Evolutionary conservation across 164 flowering plant species (phyloP).

Genomic region (Nelumbo lutea): DNA sequence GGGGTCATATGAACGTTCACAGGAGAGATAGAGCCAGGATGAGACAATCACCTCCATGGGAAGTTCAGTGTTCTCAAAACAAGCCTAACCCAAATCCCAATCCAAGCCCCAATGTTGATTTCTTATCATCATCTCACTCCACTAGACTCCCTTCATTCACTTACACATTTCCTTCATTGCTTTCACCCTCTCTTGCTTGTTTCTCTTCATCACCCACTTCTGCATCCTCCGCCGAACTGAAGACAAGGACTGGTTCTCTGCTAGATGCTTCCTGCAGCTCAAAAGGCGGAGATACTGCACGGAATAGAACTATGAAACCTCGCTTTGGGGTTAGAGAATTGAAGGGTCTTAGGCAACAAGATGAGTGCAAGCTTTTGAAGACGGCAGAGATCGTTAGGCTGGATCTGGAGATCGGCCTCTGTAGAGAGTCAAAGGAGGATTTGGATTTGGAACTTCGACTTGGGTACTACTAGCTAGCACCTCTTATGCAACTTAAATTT

Average conservation of each 20-base stretch:
- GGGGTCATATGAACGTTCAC: slow-evolving; percentile 83
- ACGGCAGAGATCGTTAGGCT: slow-evolving; percentile 12
- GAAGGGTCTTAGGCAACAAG: slow-evolving; percentile 2
- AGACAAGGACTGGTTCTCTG: neutral
- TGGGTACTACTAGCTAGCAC: slow-evolving; percentile 15
- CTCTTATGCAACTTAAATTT: neutral
- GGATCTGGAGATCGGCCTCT: slow-evolving; percentile 22
- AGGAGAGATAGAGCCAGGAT: slow-evolving; percentile 68
- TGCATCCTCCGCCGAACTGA: slow-evolving; percentile 2
- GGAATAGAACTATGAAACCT: slow-evolving; percentile 6
- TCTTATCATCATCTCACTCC: slow-evolving; percentile 18
- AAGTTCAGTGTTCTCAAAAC: slow-evolving; percentile 14
- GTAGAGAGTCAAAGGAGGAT: slow-evolving; percentile 22
- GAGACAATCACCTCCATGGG: slow-evolving; percentile 41
- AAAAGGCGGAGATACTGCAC: neutral
- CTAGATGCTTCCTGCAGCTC: neutral
- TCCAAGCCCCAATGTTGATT: neutral
- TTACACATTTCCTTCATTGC: slow-evolving; percentile 14
- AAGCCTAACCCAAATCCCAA: slow-evolving; percentile 31
- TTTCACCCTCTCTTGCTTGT: slow-evolving; percentile 22
- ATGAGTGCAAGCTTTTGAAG: slow-evolving; percentile 12
- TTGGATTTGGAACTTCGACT: slow-evolving; percentile 46
- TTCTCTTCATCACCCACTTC: slow-evolving; percentile 19
- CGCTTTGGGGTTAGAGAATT: slow-evolving; percentile 6
- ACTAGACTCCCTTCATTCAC: slow-evolving; percentile 8